Base-by-base conservation (phyloP, 805 yeast genomes). In the Pichia membranifaciens region DNA sequence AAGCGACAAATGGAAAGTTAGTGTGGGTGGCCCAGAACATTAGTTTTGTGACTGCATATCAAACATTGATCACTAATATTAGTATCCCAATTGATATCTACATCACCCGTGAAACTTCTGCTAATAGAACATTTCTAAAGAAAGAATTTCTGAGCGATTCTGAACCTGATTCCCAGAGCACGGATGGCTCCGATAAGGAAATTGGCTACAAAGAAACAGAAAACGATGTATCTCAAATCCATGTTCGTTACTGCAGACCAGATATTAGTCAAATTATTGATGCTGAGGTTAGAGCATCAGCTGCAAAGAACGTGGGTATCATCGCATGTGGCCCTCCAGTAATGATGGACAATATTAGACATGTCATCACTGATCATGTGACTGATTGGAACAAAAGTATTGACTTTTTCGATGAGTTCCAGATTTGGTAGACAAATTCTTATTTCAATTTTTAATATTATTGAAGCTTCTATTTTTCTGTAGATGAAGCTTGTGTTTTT, bases 351-450 rank as follows among this genome's bases (percentile, higher is more conserved):
- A 71, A 66, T 2, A 53, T 80, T 18, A 72, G 91, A 58, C 58
- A 66, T 35, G 59, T 73, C 4, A 73, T 81, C 4, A 68, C 74
- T 0, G 53, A 67, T 37, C 59, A 73, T 47, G 60, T 79, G 44
- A 63, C 69, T 31, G 51, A 62, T 25, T 64, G 66, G 44, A 60
- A 71, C n/a, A 68, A 73, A 43, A 72, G 85, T 39, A 75, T 85
- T n/a, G 90, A 83, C 51, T 81, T 81, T 57, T 81, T 71, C 58
- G 95, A 87, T 60, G 90, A 84, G 58, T 73, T 83, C 41, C 88
- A 84, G 65, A 71, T 75, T 12, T 86, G 95, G 95, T 81, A 37
- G 51, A 10, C 15, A 33, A 6, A 9, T 6, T 17, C 20, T 12
- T 33, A 7, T 33, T 33, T n/a, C 6, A 33, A 6, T 33, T 33